Evolutionary conservation across 1,284 basidiomycete species (phyloP).

Genomic region (Trichosporon inkin): DNA sequence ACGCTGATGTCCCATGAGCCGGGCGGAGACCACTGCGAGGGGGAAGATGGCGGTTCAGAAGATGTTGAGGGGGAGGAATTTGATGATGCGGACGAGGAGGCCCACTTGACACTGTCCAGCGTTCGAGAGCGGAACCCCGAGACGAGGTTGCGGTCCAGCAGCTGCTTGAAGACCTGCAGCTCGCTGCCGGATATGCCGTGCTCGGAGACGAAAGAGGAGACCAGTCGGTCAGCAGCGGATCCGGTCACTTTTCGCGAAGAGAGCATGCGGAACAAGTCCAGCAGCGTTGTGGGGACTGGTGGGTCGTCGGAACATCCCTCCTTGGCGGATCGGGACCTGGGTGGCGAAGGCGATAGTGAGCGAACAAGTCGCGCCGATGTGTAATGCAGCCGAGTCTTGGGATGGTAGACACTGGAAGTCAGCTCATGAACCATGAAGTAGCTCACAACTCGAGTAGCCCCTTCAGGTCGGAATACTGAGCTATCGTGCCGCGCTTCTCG

Average conservation of each 20-base stretch:
- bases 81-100: background rate
- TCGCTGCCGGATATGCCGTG: background rate
- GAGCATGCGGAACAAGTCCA: background rate
- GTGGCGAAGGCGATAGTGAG: background rate
- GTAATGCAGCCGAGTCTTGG: background rate
- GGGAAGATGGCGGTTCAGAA: background rate
- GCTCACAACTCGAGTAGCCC: background rate
- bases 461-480: background rate
- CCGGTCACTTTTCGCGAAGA: background rate
- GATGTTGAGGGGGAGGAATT: background rate
- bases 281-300: background rate
- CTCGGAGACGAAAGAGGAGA: background rate
- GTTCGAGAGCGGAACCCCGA: slow-evolving; percentile 38
- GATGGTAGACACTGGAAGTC: background rate
- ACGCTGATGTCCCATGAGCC: slow-evolving; percentile 21
- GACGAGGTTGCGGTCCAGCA: slow-evolving; percentile 40
- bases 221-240: background rate
- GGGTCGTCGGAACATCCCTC: background rate
- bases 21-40: slow-evolving; percentile 12
- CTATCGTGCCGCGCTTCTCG: background rate
- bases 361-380: background rate
- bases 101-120: slow-evolving; percentile 20
- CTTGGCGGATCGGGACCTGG: too few species aligned
- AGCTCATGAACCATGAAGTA: background rate
- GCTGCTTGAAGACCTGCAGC: slow-evolving; percentile 27